phyloP scores from a whole-genome alignment of 2,329 filamentous ascomycete genomes.

The Ophiobolus disseminans region DNA sequence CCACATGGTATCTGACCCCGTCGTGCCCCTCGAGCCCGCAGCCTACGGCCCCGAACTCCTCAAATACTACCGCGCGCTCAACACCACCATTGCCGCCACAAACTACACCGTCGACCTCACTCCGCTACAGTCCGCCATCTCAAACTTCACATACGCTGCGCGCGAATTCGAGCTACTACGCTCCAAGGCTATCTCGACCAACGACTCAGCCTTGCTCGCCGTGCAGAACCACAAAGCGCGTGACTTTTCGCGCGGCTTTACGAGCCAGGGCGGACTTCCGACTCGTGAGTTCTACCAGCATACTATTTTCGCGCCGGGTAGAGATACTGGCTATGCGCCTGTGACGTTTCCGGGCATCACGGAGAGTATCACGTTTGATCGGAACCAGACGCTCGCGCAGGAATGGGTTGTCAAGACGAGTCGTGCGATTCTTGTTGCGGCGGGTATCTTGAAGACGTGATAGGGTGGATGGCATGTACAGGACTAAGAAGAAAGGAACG shows the following conservation, averaged over 20 bases:
- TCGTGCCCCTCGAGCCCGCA: conserved; percentile 50
- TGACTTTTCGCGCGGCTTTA: conserved; percentile 56
- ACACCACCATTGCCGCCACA: conserved; percentile 34
- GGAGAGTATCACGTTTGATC: conserved; percentile 45
- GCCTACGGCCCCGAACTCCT: conserved; percentile 50
- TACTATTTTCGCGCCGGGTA: conserved; percentile 56
- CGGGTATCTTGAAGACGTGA: conserved; percentile 43
- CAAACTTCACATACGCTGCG: conserved; percentile 42
- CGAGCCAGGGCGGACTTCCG: conserved; percentile 55
- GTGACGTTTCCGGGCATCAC: conserved; percentile 50
- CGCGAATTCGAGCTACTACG: conserved; percentile 39
- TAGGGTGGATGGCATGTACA: background rate
- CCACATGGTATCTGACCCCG: conserved; percentile 48
- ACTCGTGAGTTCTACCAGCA: conserved; percentile 56
- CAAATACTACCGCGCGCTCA: conserved; percentile 46
- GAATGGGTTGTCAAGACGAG: conserved; percentile 48
- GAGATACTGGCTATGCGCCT: conserved; percentile 50
- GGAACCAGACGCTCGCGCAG: conserved; percentile 37
- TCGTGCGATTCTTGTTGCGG: conserved; percentile 40
- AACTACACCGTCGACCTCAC: conserved; percentile 42
- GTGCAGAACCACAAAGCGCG: conserved; percentile 55
- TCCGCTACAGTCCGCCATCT: conserved; percentile 45
- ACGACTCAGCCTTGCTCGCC: conserved; percentile 38
- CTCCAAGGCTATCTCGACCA: conserved; percentile 33
- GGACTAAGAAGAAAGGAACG: too few species aligned